Percentiles rank a stretch among this genome's conserved stretches.
These are phyloP conservation scores for peach (Prunus persica) DNA, from an alignment of 306 rosid genomes.

Conservation along the genomic window DNA sequence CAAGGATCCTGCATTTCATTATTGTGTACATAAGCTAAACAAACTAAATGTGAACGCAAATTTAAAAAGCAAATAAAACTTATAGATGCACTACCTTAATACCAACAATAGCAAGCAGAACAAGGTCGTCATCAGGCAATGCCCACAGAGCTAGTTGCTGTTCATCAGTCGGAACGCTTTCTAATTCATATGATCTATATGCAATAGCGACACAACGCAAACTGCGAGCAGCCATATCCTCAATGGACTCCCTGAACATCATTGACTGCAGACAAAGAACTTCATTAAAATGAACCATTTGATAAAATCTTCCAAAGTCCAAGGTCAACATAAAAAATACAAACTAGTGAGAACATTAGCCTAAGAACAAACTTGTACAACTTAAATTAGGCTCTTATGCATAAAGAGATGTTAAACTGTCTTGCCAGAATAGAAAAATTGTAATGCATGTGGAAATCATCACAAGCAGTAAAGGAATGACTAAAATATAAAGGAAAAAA, in stretches of 20 bases:
- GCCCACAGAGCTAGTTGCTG: constrained; percentile 71
- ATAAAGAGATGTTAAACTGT: background rate
- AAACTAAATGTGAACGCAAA: background rate
- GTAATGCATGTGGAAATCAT: background rate
- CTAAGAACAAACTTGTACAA: background rate
- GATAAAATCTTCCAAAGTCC: background rate
- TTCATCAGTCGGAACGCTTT: constrained; percentile 58
- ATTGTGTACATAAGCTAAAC: constrained; percentile 3
- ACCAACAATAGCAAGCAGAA: constrained; percentile 84
- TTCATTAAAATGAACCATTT: background rate
- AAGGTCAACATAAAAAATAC: background rate
- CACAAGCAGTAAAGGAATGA: background rate
- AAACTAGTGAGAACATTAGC: background rate
- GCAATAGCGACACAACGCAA: constrained; percentile 89
- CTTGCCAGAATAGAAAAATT: background rate
- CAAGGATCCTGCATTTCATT: constrained; percentile 61
- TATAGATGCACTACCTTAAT: constrained; percentile 50
- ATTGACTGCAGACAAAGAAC: constrained; percentile 37
- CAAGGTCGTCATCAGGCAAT: constrained; percentile 76
- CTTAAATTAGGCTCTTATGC: background rate
- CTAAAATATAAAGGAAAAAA: background rate
- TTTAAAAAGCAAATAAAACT: background rate
- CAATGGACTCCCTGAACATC: constrained; percentile 59
- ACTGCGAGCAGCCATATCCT: constrained; percentile 70
- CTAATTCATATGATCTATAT: constrained; percentile 48